Evolutionary conservation across 1,284 basidiomycete species (phyloP), one percentile per base, ranked within the genome.

Genomic region (Somion occarium): DNA sequence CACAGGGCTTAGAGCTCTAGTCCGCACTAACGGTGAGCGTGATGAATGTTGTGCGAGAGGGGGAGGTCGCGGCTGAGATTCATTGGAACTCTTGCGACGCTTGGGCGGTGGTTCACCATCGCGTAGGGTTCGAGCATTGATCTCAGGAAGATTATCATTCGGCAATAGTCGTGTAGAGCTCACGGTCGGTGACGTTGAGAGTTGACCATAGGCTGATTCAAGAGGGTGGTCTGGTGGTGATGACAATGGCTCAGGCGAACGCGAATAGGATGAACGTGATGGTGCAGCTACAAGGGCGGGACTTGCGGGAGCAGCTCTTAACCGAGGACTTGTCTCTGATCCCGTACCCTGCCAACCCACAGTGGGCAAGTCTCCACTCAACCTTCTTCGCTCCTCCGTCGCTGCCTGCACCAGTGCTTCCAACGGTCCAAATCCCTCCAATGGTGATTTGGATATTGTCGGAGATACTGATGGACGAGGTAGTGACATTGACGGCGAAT

Each of bases 351-450:
- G 30, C 30, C 30, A 34, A 15, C 7, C 30, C 7, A 7, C 15
- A 3, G 20, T 5, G 22, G 42, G 42, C 5, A 62, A 52, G 50
- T 68, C 63, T 48, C 66, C 65, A 49, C 66, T 67, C 37, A 79
- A 65, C 46, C 76, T 64, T 47, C 75, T 69, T 44, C 73, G 70
- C 55, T 81, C 79, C 55, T 77, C 73, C 0, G 74, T 74, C 1
- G 79, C 79, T 26, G 72, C 79, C 61, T 80, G 76, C 12, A 80
- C 78, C 49, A 82, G 70, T 0, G 76, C 76, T 46, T 82, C 78
- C 51, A 82, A 63, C 34, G 49, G 27, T 3, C 49, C 49, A 46
- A 51, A 51, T 12, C 73, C 75, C n/a, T 69, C 64, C 23, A 67
- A 54, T 5, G 27, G 54, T 49, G 1, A 9, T 44, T 45, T 46